Base-by-base conservation (phyloP, 257 asterid genomes). In the Voacanga thouarsii region DNA sequence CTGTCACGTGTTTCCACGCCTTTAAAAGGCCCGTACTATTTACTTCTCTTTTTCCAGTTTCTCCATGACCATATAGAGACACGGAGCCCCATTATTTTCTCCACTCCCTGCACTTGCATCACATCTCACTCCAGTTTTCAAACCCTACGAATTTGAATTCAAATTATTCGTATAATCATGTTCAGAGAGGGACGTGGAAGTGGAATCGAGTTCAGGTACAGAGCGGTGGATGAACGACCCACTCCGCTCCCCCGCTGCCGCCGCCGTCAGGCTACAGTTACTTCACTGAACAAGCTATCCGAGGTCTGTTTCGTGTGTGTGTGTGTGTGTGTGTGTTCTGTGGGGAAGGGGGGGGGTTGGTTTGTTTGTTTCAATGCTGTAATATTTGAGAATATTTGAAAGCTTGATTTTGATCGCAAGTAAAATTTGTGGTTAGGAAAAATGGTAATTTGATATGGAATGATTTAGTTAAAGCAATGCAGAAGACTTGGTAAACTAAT, bases 241-340 rank as follows among this genome's bases (percentile, higher is more conserved):
- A 74, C 88, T 0, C n/a, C 7, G 2, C 26, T 1, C 3, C 75
- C 57, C 75, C 53, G 33, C 44, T 16, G 75, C 61, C 4, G 53
- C 26, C 63, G 12, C 24, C 82, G n/a, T 53, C 84, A 26, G 12
- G 16, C 68, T 49, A 33, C 71, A 26, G 59, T 53, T 79, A 39
- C 74, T 74, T 79, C 44, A 21, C 85, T 7, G 82, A 79, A 43
- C 88, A 80, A 78, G 79, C 61, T 14, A 47, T 45, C 74, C 73
- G 73, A 85, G 87, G 90, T 87, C 71, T 59, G 59, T 47, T 44
- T 72, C 69, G 44, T n/a, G n/a, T n/a, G n/a, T n/a, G n/a, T n/a
- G n/a, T n/a, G n/a, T n/a, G n/a, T n/a, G n/a, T n/a, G n/a, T n/a
- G n/a, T n/a, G n/a, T n/a, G n/a, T n/a, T n/a, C n/a, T n/a, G n/a